Evolutionary conservation across 2,329 filamentous ascomycete species (phyloP), one percentile per base, ranked within the genome.

Genomic region (Macrophomina phaseolina): DNA sequence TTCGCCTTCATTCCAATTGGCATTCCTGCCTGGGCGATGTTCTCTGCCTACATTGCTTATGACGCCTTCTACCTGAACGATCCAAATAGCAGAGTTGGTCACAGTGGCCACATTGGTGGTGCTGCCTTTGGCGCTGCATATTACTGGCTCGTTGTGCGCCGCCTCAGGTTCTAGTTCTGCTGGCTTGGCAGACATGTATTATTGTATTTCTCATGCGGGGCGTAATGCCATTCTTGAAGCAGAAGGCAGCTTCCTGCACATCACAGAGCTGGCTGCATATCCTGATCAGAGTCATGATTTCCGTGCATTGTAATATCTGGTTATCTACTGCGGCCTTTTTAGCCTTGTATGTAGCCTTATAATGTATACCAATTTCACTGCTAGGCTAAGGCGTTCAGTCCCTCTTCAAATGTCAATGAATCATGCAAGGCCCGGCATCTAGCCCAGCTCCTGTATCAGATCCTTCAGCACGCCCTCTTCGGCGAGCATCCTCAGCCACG

Each of bases 401-500:
- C 46, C 11, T 51, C 48, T 6, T 32, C 48, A 51, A 9, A 28
- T 51, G 12, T 23, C 23, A 28, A 28, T 8, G 18, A 23, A 28
- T 38, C 36, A 38, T 38, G 11, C 36, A 7, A 38, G 11, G 6
- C 11, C 36, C 7, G 28, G 40, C 28, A 61, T 55, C 34, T 63
- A 67, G 36, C 58, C 49, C 7, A 56, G 46, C n/a, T 67, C 65
- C 49, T 67, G 46, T 7, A 67, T 63, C 60, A 67, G 38, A 6
- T 46, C 49, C 48, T 64, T 55, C 12, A 67, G 38, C 3, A 58
- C 38, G 18, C 56, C 88, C 71, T 90, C 89, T 67, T 89, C 87
- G 0, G 90, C 90, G 67, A 96, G 82, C 68, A 86, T 86, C 69
- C 85, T 84, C 52, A 94, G 78, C 89, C 91, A 94, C 45, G 79